A percentile compares a stretch with the other conserved stretches of the same genome.
These are phyloP conservation scores for Eleusine coracana DNA, from an alignment of 176 grass and related monocot species.

Conservation along the genomic window DNA sequence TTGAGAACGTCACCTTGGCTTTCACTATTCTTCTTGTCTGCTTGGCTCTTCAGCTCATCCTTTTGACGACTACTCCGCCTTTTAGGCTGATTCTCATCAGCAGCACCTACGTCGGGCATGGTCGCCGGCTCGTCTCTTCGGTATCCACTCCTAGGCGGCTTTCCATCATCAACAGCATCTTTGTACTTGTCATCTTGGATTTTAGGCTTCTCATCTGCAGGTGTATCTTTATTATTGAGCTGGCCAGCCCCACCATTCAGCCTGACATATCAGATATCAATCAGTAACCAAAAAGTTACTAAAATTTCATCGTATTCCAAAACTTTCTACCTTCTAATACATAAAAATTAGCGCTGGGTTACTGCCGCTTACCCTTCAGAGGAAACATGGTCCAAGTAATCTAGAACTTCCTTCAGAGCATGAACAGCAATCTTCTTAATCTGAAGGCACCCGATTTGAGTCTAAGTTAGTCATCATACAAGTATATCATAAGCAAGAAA, in stretches of 20 bases:
- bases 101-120: neutral
- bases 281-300: neutral
- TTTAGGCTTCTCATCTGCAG: neutral
- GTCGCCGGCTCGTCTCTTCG: neutral
- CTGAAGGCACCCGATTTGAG: conserved; percentile 30
- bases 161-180: neutral
- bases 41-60: neutral
- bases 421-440: conserved; percentile 78
- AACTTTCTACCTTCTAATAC: neutral
- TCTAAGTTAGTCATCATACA: neutral
- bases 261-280: conserved; percentile 1
- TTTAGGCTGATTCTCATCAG: neutral
- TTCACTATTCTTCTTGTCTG: neutral
- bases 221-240: neutral
- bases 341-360: neutral
- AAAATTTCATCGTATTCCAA: neutral
- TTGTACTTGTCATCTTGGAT: neutral
- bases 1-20: neutral
- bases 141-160: neutral
- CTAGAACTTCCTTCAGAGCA: conserved; percentile 53
- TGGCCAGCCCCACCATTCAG: neutral
- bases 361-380: conserved; percentile 28
- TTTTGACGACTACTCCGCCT: neutral
- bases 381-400: conserved; percentile 34
- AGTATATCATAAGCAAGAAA: neutral